Base-by-base conservation (phyloP, 2,329 filamentous ascomycete species). In the Iodosphaeria phyllophila region DNA sequence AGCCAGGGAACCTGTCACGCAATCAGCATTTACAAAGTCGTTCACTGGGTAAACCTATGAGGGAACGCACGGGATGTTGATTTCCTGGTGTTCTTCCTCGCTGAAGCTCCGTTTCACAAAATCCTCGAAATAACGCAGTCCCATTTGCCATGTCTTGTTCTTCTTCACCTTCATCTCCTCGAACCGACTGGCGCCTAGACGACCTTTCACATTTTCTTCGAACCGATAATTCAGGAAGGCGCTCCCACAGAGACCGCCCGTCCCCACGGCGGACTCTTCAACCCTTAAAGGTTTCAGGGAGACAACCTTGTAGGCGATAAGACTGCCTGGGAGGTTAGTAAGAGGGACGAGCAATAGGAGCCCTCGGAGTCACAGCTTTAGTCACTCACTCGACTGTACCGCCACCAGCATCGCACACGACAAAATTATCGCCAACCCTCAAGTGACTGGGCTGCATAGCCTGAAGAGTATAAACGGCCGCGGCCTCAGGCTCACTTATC, bases 21-120 rank as follows among this genome's bases (percentile, higher is more conserved):
- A 10, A 7, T 15, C 13, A 22, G 18, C 7, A 8, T 8, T 12
- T 9, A 13, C 18, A 6, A 6, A n/a, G 5, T 9, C 5, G 19
- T 6, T 13, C 6, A 10, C 29, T 23, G 21, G 17, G 11, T 23
- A 13, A 9, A 5, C 8, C 6, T 2, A 7, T 9, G 9, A 22
- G 5, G 0, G 58, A 27, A 13, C 63, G 35, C 48, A 68, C 62
- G 77, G 77, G 4, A 84, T 64, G 29, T 82, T 82, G 30, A 83
- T 66, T 42, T 84, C 77, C 24, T 71, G 61, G 33, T 77, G 67
- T 40, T 82, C 76, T 23, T 80, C 74, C 38, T 78, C 73, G 41
- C 78, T 74, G 42, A 84, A 86, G 40, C 82, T 83, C 9, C 78
- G 64, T 50, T 86, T 86, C 9, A 86, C 76, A 42, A 80, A 83